Conservation (phyloP, 768 basidiomycete species). For the Leucosporidium yakuticum region DNA sequence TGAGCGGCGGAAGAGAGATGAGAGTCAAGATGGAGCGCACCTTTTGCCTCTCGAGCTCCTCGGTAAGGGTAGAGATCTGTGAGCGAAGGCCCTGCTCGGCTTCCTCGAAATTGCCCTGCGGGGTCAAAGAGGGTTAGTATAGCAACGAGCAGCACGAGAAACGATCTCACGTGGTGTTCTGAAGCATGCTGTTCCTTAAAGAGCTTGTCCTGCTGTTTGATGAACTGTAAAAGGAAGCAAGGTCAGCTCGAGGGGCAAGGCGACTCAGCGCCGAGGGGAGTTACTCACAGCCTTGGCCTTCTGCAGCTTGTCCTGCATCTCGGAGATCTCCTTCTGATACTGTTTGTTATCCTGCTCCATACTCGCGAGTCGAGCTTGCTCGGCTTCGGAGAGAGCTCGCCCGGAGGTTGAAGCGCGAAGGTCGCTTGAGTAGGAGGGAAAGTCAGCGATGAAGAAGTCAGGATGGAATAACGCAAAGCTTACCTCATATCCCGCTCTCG, state of each 20-base stretch:
- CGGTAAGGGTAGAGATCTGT: conserved; percentile 61
- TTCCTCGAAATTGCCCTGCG: conserved; percentile 59
- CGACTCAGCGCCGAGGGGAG: not conserved
- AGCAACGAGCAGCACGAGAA: not conserved
- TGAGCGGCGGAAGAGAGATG: not conserved
- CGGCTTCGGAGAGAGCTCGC: conserved; percentile 72
- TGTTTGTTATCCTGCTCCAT: conserved; percentile 71
- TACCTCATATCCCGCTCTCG: conserved; percentile 81
- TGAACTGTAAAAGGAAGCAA: conserved; percentile 55
- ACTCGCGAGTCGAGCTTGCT: conserved; percentile 64
- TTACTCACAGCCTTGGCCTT: conserved; percentile 65
- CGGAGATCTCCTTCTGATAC: conserved; percentile 56
- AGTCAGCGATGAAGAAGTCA: not conserved
- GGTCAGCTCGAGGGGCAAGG: not conserved
- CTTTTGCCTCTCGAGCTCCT: conserved; percentile 53
- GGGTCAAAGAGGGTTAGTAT: not conserved
- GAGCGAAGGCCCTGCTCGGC: conserved; percentile 61
- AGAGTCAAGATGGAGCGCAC: conserved; percentile 33
- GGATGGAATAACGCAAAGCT: conserved; percentile 33
- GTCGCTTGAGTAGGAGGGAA: conserved; percentile 52
- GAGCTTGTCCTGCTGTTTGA: conserved; percentile 83
- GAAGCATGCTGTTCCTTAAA: conserved; percentile 64
- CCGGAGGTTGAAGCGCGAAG: conserved; percentile 69
- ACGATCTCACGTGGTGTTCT: not conserved
- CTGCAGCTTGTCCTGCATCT: conserved; percentile 55